phyloP scores from a whole-genome alignment of 257 asterid species.

The Solanum commersonii region DNA sequence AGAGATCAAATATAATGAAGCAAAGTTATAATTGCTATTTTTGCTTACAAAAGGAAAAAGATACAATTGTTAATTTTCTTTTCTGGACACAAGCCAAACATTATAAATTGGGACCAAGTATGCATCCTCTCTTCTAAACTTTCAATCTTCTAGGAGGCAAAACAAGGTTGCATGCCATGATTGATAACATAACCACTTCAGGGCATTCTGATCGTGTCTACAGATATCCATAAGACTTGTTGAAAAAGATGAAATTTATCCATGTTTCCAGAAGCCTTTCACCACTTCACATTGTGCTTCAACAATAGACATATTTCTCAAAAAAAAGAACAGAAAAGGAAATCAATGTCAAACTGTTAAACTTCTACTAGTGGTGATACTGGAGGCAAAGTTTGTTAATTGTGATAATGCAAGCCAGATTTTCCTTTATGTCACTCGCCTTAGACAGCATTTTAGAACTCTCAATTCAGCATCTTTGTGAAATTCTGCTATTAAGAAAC shows the following conservation, averaged over 20 bases:
- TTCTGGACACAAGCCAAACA: neutral
- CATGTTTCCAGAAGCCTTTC: neutral
- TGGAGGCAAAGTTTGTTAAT: neutral
- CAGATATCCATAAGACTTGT: neutral
- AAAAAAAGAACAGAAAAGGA: neutral
- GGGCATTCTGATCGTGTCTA: neutral
- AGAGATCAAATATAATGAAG: neutral
- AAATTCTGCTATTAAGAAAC: neutral
- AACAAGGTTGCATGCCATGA: neutral
- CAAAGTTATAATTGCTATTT: neutral
- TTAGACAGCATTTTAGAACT: neutral
- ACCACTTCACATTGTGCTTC: neutral
- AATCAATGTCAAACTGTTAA: neutral
- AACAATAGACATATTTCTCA: neutral
- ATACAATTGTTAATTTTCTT: neutral
- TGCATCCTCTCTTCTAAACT: neutral
- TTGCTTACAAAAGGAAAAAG: neutral
- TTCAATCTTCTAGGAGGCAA: neutral
- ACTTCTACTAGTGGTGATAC: neutral
- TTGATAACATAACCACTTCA: neutral
- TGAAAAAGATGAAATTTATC: neutral
- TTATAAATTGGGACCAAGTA: neutral
- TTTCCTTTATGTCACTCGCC: neutral
- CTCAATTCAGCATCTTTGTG: neutral
- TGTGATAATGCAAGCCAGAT: neutral